Evolutionary conservation across 495 filamentous ascomycete genomes (phyloP).

Genomic region (Pseudevernia furfuracea): DNA sequence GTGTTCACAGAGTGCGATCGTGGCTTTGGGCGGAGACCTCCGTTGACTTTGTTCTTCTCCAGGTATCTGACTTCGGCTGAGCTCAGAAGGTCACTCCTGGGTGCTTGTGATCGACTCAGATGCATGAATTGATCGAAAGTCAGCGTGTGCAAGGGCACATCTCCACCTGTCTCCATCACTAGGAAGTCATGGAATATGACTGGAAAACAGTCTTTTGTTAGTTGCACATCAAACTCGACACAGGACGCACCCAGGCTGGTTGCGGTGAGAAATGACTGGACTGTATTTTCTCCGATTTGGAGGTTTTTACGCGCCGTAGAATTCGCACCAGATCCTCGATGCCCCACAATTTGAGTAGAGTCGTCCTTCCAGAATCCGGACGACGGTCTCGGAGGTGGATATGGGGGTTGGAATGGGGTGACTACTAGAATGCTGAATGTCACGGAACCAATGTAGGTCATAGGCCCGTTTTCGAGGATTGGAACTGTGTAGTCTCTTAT

Average conservation of each 20-base stretch:
- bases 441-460: slow-evolving; percentile 30
- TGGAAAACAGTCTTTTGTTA: slow-evolving; percentile 32
- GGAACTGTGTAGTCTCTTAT: slow-evolving; percentile 30
- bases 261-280: slow-evolving; percentile 34
- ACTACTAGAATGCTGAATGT: slow-evolving; percentile 30
- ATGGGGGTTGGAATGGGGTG: slow-evolving; percentile 23
- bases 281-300: slow-evolving; percentile 37
- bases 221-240: slow-evolving; percentile 37
- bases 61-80: slow-evolving; percentile 30
- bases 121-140: slow-evolving; percentile 35
- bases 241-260: slow-evolving; percentile 31
- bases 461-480: slow-evolving; percentile 24
- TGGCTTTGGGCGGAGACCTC: slow-evolving; percentile 20
- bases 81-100: slow-evolving; percentile 41
- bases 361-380: slow-evolving; percentile 14
- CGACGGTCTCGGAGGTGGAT: background rate
- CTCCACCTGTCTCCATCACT: slow-evolving; percentile 30
- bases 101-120: slow-evolving; percentile 26
- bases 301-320: slow-evolving; percentile 25
- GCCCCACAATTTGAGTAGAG: slow-evolving; percentile 27
- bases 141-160: slow-evolving; percentile 34
- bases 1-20: slow-evolving; percentile 21
- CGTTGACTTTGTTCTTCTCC: slow-evolving; percentile 65
- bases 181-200: slow-evolving; percentile 36
- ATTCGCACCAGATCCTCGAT: slow-evolving; percentile 31